Base-by-base conservation (phyloP, 495 filamentous ascomycete species). In the Penicillium goetzii region DNA sequence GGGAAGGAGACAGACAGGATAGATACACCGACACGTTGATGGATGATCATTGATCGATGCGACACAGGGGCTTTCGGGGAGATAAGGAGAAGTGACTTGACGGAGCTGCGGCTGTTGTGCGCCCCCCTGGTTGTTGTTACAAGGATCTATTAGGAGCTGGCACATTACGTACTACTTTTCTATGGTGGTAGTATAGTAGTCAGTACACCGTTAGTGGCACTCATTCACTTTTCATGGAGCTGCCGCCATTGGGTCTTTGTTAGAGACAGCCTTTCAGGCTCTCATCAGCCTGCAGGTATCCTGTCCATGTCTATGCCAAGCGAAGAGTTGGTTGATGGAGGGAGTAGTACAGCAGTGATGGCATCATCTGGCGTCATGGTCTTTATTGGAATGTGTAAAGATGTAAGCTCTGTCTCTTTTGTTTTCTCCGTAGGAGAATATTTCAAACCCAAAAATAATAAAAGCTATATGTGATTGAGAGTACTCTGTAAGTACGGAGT, bases 291-390 rank as follows among this genome's bases (percentile, higher is more conserved):
- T 47, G 43, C 43, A 25, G 43, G 43, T 23, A 11, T 47, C 43
- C n/a, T 25, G 43, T 47, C 19, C 21, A 25, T 47, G 43, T 47
- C 19, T 3, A 14, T 47, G 43, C 43, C 43, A 47, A 47, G 43
- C 9, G 21, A 47, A 47, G 21, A 10, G 10, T 25, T 47, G 21
- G 23, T 47, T 47, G 43, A 47, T 47, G 25, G 43, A 17, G 9
- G 10, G 17, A 43, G 63, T 66, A 30, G 58, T 56, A 63, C 64
- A 50, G 47, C 36, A 49, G 38, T n/a, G 45, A 69, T 71, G 23
- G 59, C 61, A 56, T 47, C 63, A 69, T 69, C 33, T 34, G n/a
- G 28, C 59, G 51, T 53, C 59, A 57, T 59, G 51, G 62, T 21
- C 56, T 43, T 21, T 19, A 51, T 60, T 56, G n/a, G 26, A 64